Evolutionary conservation across 2,329 filamentous ascomycete genomes (phyloP).

Genomic region (Neopestalotiopsis clavispora): DNA sequence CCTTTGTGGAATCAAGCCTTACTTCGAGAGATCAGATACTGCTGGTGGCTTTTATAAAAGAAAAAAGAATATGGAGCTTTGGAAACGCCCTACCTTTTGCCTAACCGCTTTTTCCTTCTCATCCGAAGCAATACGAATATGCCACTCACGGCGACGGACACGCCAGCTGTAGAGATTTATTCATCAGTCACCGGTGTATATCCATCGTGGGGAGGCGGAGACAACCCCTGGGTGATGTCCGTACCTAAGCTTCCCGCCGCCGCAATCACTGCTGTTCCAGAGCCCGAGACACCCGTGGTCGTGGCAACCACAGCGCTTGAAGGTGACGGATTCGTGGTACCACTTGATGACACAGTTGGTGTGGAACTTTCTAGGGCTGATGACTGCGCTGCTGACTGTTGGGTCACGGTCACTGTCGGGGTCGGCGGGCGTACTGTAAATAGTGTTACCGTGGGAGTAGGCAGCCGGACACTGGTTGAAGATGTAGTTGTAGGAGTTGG

Average conservation of each 20-base stretch:
- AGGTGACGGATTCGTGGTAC: neutral
- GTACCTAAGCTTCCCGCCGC: neutral
- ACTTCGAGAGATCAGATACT: neutral
- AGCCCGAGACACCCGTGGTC: neutral
- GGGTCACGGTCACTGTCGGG: neutral
- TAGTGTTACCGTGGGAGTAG: neutral
- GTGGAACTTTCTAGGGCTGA: neutral
- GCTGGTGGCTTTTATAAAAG: too few relatives aligned
- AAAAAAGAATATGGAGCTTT: neutral
- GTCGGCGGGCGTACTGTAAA: neutral
- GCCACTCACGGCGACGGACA: neutral
- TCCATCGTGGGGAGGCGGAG: neutral
- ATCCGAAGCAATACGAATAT: neutral
- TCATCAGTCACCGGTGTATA: neutral
- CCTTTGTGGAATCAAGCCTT: neutral
- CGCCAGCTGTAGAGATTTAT: neutral
- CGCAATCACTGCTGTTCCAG: neutral
- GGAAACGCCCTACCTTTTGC: neutral
- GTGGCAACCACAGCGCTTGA: neutral
- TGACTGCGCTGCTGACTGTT: neutral
- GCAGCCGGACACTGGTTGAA: neutral
- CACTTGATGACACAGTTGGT: neutral
- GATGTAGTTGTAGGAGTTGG: neutral
- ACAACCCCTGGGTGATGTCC: neutral
- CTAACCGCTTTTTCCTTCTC: neutral